A percentile compares a stretch with the other conserved stretches of the same genome.
Conservation (phyloP, 2,329 filamentous ascomycete genomes). For the Lachnellula hyalina region DNA sequence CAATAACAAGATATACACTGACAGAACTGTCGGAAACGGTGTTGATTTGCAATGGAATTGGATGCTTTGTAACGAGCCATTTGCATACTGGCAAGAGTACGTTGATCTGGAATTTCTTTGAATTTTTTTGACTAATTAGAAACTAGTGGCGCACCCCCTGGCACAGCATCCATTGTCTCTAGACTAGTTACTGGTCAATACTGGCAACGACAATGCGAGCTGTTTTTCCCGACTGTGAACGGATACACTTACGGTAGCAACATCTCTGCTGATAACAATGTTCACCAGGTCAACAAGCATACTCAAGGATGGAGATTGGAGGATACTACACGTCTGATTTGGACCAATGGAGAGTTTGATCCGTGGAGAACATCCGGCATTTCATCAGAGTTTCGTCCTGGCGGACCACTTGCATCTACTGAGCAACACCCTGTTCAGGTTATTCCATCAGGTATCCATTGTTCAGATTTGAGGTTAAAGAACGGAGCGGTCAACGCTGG, state of each 20-base stretch:
- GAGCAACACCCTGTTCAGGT: constrained; percentile 44
- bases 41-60: constrained; percentile 52
- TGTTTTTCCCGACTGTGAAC: constrained; percentile 49
- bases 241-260: constrained; percentile 45
- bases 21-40: constrained; percentile 41
- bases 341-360: constrained; percentile 54
- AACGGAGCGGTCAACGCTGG: constrained; percentile 44
- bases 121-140: constrained; percentile 1
- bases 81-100: constrained; percentile 50
- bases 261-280: constrained; percentile 38
- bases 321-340: constrained; percentile 49
- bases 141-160: constrained; percentile 39
- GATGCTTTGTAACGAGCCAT: constrained; percentile 60
- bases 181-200: constrained; percentile 46
- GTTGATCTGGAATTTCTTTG: constrained; percentile 12
- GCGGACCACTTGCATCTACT: constrained; percentile 46
- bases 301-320: constrained; percentile 52
- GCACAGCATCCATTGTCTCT: constrained; percentile 44
- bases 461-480: constrained; percentile 44
- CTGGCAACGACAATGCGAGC: constrained; percentile 48
- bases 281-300: constrained; percentile 43
- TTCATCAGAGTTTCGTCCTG: constrained; percentile 47
- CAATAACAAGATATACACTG: constrained; percentile 44
- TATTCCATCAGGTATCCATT: constrained; percentile 50
- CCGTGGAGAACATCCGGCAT: constrained; percentile 54